phyloP scores from a whole-genome alignment of 148 eudicot genomes.

The Vaccinium myrtillus region DNA sequence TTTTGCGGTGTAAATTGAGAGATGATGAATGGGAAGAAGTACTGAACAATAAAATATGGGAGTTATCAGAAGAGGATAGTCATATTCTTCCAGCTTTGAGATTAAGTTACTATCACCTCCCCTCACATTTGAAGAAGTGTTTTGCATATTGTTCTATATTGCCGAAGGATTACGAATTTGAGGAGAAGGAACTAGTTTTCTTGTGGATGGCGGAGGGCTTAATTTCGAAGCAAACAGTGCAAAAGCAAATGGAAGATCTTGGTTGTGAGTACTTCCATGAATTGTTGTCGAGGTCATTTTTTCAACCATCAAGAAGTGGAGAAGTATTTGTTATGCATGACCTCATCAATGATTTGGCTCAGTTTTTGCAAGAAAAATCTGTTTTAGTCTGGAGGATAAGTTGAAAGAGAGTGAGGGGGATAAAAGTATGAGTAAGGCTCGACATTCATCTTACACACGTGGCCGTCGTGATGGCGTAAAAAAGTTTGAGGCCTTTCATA shows the following conservation, averaged over 20 bases:
- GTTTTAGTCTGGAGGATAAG: constrained; percentile 23
- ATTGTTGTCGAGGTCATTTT: constrained; percentile 31
- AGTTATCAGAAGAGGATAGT: not conserved
- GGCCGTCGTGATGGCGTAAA: constrained; percentile 8
- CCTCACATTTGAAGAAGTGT: constrained; percentile 20
- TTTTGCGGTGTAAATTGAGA: not conserved
- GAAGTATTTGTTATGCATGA: constrained; percentile 35
- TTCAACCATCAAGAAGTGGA: constrained; percentile 17
- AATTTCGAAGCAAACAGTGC: not conserved
- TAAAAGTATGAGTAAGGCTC: not conserved
- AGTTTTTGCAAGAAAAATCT: constrained; percentile 12
- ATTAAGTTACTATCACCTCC: constrained; percentile 29
- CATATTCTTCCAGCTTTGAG: constrained; percentile 18
- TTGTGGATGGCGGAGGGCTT: constrained; percentile 36
- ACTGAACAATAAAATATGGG: constrained; percentile 21
- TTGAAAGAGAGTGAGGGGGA: not conserved
- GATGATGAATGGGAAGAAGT: constrained; percentile 15
- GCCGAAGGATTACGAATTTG: constrained; percentile 19
- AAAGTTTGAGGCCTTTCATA: not conserved
- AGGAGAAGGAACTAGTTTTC: constrained; percentile 8
- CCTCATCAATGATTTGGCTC: constrained; percentile 38
- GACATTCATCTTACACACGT: constrained; percentile 19
- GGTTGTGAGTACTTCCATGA: constrained; percentile 32
- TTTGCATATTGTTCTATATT: constrained; percentile 28
- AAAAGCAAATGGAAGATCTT: constrained; percentile 23